phyloP scores from a whole-genome alignment of 176 grass and related monocot genomes.

The Cymbopogon citratus region DNA sequence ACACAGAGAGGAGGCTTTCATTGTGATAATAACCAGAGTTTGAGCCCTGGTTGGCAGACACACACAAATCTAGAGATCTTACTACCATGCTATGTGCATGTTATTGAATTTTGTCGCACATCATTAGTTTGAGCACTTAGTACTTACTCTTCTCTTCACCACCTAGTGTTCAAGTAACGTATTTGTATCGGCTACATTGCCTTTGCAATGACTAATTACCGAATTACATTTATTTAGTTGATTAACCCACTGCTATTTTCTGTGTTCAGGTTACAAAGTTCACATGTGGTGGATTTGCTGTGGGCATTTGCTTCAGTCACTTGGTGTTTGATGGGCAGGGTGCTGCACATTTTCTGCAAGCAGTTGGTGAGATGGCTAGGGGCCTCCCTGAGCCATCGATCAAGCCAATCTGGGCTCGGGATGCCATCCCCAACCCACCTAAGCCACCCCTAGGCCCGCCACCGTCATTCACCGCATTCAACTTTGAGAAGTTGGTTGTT shows the following conservation, averaged over 20 bases:
- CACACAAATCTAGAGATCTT: neutral
- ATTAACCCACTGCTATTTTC: neutral
- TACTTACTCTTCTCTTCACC: neutral
- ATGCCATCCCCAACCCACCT: constrained; percentile 61
- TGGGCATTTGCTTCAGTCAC: constrained; percentile 65
- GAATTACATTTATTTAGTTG: neutral
- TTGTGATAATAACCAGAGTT: neutral
- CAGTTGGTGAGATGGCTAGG: constrained; percentile 55
- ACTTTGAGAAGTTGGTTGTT: constrained; percentile 45
- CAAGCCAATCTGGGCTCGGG: constrained; percentile 52
- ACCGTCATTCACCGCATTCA: constrained; percentile 37
- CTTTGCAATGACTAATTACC: neutral
- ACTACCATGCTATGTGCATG: neutral
- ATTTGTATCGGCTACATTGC: neutral
- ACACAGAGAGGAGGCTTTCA: too few species aligned
- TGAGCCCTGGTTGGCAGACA: neutral
- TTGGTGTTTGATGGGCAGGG: constrained; percentile 59
- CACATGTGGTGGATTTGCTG: constrained; percentile 53
- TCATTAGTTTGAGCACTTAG: too few species aligned
- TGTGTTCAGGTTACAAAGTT: constrained; percentile 58
- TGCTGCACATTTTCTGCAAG: constrained; percentile 55
- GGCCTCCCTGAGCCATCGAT: constrained; percentile 36
- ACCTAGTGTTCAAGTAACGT: neutral
- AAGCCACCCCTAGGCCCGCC: constrained; percentile 33
- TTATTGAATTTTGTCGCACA: neutral